A percentile compares a stretch with the other conserved stretches of the same genome.
Conservation (phyloP, 1,284 basidiomycete species). For the Filobasidium uniguttulatum region DNA sequence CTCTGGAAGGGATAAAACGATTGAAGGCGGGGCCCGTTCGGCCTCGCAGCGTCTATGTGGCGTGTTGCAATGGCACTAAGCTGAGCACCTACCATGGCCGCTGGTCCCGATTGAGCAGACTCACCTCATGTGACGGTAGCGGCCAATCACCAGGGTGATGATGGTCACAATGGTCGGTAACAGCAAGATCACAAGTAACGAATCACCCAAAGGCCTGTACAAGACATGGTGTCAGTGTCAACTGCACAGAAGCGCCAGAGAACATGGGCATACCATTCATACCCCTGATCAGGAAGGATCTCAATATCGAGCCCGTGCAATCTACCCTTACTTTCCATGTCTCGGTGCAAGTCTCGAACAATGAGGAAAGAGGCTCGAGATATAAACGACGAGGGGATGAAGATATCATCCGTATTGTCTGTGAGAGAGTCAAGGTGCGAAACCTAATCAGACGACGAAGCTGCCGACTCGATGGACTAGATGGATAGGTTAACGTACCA, state of each 20-base stretch:
- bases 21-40: slow-evolving; percentile 32
- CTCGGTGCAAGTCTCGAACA: slow-evolving; percentile 31
- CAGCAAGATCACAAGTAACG: slow-evolving; percentile 32
- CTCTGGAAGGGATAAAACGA: slow-evolving; percentile 35
- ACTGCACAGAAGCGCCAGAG: background rate
- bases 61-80: no score
- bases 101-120: slow-evolving; percentile 10
- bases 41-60: slow-evolving; percentile 30
- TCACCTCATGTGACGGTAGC: slow-evolving; percentile 30
- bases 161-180: slow-evolving; percentile 33
- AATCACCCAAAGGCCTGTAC: slow-evolving; percentile 27
- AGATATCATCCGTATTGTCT: slow-evolving; percentile 38
- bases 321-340: slow-evolving; percentile 16
- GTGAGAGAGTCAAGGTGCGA: slow-evolving; percentile 10
- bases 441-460: no score
- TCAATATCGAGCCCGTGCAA: slow-evolving; percentile 22
- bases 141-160: slow-evolving; percentile 29
- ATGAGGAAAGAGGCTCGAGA: slow-evolving; percentile 35
- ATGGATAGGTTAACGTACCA: slow-evolving; percentile 34
- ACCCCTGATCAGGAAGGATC: slow-evolving; percentile 28
- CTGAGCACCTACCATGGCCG: no score
- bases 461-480: no score
- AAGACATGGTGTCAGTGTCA: background rate
- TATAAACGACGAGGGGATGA: slow-evolving; percentile 39
- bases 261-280: slow-evolving; percentile 27